A percentile compares a stretch with the other conserved stretches of the same genome.
Evolutionary conservation across 1,284 basidiomycete species (phyloP).

Genomic region (Polyporus tsugae): DNA sequence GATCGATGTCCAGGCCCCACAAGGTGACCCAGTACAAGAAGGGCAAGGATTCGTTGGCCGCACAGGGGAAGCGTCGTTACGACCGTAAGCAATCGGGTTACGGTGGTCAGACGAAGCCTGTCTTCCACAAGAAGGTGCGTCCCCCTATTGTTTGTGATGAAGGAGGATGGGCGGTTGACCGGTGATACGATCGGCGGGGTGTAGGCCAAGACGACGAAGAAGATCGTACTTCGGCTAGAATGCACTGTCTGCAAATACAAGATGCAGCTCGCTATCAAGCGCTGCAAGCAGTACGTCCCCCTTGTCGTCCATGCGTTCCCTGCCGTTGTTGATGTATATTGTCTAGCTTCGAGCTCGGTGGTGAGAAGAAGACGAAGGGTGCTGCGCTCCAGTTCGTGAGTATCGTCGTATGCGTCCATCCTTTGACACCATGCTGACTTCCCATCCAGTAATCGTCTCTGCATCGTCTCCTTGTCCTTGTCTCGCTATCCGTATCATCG

Average conservation of each 20-base stretch:
- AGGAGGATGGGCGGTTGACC: constrained; percentile 80
- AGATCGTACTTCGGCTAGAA: constrained; percentile 97
- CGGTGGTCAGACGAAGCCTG: constrained; percentile 99
- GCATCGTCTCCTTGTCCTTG: constrained; percentile 26
- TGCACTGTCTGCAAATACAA: constrained; percentile 99
- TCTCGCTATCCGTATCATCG: constrained; percentile 27
- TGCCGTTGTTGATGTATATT: neutral
- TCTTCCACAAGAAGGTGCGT: constrained; percentile 98
- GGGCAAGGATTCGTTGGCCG: constrained; percentile 95
- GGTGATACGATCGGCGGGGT: neutral
- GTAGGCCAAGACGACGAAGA: constrained; percentile 97
- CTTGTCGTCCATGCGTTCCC: neutral
- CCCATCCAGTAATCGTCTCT: constrained; percentile 36
- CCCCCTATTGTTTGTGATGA: constrained; percentile 49
- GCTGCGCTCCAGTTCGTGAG: constrained; percentile 91
- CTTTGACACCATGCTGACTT: neutral
- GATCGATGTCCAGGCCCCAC: constrained; percentile 71
- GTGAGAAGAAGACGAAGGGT: constrained; percentile 99
- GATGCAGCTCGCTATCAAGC: constrained; percentile 95
- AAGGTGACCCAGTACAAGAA: constrained; percentile 99
- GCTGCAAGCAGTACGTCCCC: constrained; percentile 95
- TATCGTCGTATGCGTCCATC: constrained; percentile 35
- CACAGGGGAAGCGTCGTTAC: constrained; percentile 99
- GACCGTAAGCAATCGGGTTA: constrained; percentile 99
- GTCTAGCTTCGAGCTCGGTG: constrained; percentile 94